These are phyloP conservation scores for Suillus discolor DNA, from an alignment of 768 basidiomycete genomes.

Conservation along the genomic window DNA sequence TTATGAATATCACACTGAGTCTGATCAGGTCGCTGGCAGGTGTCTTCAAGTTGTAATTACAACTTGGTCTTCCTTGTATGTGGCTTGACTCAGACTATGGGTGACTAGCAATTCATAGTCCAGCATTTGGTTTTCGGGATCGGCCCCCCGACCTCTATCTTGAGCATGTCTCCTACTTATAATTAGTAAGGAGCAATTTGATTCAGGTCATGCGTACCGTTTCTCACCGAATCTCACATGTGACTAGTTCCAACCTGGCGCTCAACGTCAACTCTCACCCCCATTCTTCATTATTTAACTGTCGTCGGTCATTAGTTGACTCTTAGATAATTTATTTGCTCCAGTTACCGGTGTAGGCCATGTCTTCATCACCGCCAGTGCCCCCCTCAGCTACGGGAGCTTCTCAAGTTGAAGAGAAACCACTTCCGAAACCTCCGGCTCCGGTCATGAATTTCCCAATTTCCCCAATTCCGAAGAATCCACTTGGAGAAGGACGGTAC, in stretches of 20 bases:
- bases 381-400: not conserved
- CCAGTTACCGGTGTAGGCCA: not conserved
- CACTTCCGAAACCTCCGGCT: not conserved
- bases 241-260: not conserved
- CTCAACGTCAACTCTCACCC: not conserved
- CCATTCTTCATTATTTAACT: not conserved
- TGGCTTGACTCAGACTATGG: no score
- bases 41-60: no score
- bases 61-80: no score
- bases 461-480: conserved; percentile 64
- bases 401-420: not conserved
- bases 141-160: not conserved
- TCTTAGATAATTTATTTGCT: not conserved
- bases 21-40: no score
- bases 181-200: not conserved
- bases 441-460: conserved; percentile 40
- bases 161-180: not conserved
- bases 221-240: not conserved
- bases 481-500: conserved; percentile 67
- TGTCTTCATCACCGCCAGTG: not conserved
- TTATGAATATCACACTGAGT: no score
- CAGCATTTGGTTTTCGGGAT: not conserved
- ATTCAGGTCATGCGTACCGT: not conserved
- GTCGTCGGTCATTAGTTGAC: not conserved
- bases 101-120: no score